Evolutionary conservation across 129 eudicot species (phyloP), one percentile per base, ranked within the genome.

Genomic region (Heracleum sosnowskyi): DNA sequence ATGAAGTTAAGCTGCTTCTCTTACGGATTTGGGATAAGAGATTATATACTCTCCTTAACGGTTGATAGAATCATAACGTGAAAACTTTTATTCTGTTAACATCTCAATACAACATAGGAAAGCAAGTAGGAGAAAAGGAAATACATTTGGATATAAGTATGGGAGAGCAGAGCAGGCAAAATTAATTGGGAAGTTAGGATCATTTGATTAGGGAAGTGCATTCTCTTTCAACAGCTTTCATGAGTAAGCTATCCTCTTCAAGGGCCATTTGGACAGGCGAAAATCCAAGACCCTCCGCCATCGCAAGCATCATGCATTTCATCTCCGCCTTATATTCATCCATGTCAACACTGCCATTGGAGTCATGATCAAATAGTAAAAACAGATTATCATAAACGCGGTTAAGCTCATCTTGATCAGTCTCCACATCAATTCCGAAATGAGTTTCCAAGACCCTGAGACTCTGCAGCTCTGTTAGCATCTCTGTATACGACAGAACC

Each of bases 391-490:
- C 44, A 33, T 69, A 69, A 17, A 69, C 15, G 0, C 18, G 44
- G 4, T 2, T 17, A 35, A 69, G 74, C 26, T 69, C 45, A 18
- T 69, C 28, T 4, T 28, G 74, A 69, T 69, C 74, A 18, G 74
- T 69, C 42, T 69, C 18, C 11, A 35, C 44, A 1, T 69, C 74
- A 35, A 35, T 69, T 1, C 44, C 74, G 11, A 69, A 69, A 69
- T 69, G 74, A 35, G 74, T 69, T 69, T 69, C 74, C 41, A 69
- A 35, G 74, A 69, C 74, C 74, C 45, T 69, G 41, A 69, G 42
- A 69, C 74, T 18, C 74, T 69, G 74, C 1, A 69, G 74, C 74
- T 69, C 74, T 35, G 35, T 69, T 12, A 69, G 74, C 74, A 69
- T 69, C 42, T 69, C 74, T 33, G 40, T 0, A 35, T 69, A 69